Base-by-base conservation (phyloP, 2,329 filamentous ascomycete species). In the Neospermospora avenae region DNA sequence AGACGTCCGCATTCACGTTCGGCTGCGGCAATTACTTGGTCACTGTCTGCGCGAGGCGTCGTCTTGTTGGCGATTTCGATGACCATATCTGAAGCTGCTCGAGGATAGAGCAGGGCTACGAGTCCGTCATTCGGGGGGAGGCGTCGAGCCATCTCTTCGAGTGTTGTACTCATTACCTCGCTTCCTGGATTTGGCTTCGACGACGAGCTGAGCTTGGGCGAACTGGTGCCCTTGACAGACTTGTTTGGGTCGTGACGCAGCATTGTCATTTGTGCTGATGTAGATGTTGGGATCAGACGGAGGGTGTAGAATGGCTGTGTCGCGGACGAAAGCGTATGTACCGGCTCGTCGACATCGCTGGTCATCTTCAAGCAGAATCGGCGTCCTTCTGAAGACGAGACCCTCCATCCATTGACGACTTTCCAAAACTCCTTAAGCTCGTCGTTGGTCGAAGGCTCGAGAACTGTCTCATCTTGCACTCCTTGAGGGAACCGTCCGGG, bases 1-100 rank as follows among this genome's bases (percentile, higher is more conserved):
- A 93, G 81, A 2, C 86, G 81, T 24, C 85, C 89, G 66, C 84
- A 86, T 74, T 91, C 88, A 34, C 82, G 80, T 70, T 89, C 84
- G 0, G 88, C 88, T 35, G 86, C 82, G 60, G 80, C 78, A 3
- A 86, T 78, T 10, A 86, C 78, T 10, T 87, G 81, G 0, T 81
- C 77, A 2, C 81, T 77, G 69, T 89, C 84, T 2, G 86, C 75
- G 25, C 81, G 79, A 60, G 65, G n/a, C n/a, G n/a, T 63, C 22
- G 69, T 57, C 52, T 70, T 72, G 37, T 68, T 67, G 16, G 67
- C 68, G 22, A 73, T 64, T 20, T 87, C 84, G 1, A 86, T 76
- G 1, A 84, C 87, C 72, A 86, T 80, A 46, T 81, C 83, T 0
- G 86, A 83, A 13, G 86, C 86, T 0, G 85, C 83, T 1, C 78